Evolutionary conservation across 2,329 filamentous ascomycete species (phyloP).

Genomic region (Albifimbria verrucaria): DNA sequence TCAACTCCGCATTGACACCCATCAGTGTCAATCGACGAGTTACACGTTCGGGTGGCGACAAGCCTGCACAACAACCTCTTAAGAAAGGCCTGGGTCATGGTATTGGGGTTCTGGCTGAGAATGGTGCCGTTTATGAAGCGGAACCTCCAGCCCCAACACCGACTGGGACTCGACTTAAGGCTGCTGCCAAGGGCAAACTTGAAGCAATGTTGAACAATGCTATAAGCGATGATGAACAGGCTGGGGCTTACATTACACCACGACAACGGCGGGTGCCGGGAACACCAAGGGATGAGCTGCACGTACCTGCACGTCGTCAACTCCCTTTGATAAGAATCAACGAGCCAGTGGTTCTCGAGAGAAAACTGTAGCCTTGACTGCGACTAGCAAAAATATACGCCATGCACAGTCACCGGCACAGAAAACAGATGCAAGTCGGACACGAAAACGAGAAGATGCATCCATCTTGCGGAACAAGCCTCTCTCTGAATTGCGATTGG

Average conservation of each 20-base stretch:
- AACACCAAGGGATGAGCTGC: not conserved
- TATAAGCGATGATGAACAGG: not conserved
- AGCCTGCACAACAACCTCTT: conserved; percentile 9
- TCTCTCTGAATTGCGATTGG: conserved; percentile 53
- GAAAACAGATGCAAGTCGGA: not conserved
- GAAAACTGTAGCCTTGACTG: conserved; percentile 10
- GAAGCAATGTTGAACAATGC: conserved; percentile 28
- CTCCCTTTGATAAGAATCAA: conserved; percentile 35
- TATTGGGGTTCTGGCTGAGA: conserved; percentile 45
- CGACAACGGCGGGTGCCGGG: not conserved
- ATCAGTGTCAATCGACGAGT: conserved; percentile 31
- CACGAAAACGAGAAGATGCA: not conserved
- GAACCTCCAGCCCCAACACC: conserved; percentile 1
- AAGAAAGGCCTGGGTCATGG: conserved; percentile 27
- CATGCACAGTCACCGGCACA: conserved; percentile 11
- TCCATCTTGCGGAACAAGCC: conserved; percentile 55
- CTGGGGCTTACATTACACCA: not conserved
- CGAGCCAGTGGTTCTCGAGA: conserved; percentile 9
- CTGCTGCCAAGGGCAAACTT: conserved; percentile 24
- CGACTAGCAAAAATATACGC: conserved; percentile 2
- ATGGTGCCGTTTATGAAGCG: conserved; percentile 31
- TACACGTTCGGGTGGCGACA: conserved; percentile 17
- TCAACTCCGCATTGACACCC: conserved; percentile 31
- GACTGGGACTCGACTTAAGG: conserved; percentile 4
- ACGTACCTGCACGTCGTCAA: conserved; percentile 27